Conservation (phyloP, 169 alveolate species). For the Sarcocystis neurona region DNA sequence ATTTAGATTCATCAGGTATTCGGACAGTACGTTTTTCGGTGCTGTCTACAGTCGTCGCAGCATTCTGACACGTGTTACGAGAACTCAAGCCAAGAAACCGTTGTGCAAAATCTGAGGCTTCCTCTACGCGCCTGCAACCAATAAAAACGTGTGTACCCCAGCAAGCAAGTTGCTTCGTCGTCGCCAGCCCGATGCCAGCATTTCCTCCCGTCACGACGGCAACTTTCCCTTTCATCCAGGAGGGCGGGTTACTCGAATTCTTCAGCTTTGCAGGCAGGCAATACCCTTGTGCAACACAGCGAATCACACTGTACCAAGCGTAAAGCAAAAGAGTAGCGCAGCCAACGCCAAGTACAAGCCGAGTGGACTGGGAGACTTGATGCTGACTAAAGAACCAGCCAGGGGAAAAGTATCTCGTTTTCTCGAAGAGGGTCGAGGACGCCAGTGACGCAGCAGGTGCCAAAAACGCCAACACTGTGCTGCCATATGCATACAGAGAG, state of each 20-base stretch:
- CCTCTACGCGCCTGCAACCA: constrained; percentile 14
- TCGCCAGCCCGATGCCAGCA: constrained; percentile 22
- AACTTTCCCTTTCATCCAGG: constrained; percentile 11
- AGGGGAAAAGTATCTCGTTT: too few species aligned
- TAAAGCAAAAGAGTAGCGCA: not conserved
- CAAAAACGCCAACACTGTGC: too few species aligned
- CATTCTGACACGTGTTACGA: too few species aligned
- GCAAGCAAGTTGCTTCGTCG: not conserved
- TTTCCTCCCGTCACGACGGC: constrained; percentile 14
- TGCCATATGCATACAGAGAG: not conserved
- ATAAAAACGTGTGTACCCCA: constrained; percentile 3
- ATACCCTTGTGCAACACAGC: not conserved
- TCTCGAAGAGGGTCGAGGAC: too few species aligned
- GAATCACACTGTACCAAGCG: not conserved
- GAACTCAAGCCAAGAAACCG: too few species aligned
- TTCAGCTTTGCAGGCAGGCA: not conserved
- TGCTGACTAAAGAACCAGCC: too few species aligned
- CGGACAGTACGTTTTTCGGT: not conserved
- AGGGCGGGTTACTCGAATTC: not conserved
- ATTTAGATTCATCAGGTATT: not conserved
- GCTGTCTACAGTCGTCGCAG: not conserved
- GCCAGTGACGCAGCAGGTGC: too few species aligned
- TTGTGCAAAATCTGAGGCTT: too few species aligned
- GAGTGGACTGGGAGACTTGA: not conserved
- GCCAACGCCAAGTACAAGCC: not conserved